Evolutionary conservation across 2,329 filamentous ascomycete species (phyloP).

Genomic region (Exserohilum turcica): DNA sequence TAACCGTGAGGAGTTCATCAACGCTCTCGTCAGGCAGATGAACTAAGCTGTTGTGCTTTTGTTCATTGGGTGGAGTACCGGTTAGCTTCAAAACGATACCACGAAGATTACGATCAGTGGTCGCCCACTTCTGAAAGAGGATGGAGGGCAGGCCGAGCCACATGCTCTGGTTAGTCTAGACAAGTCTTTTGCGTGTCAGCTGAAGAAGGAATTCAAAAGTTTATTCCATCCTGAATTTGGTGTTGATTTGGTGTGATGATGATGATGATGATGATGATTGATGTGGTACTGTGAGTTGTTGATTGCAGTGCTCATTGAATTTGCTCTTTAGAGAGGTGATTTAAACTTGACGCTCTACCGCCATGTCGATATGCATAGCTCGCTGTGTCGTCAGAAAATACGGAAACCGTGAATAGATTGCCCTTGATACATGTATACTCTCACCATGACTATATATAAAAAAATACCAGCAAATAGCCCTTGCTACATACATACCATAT

Average conservation of each 20-base stretch:
- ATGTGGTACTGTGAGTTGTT: not conserved
- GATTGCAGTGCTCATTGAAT: not conserved
- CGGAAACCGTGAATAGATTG: too few relatives aligned
- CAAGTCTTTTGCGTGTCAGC: slow-evolving; percentile 32
- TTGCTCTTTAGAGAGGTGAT: too few relatives aligned
- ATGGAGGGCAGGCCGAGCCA: slow-evolving; percentile 39
- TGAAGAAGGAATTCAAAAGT: slow-evolving; percentile 28
- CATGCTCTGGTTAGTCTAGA: slow-evolving; percentile 38
- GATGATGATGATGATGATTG: not conserved
- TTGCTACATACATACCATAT: too few relatives aligned
- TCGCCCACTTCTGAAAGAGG: slow-evolving; percentile 25
- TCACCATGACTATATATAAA: too few relatives aligned
- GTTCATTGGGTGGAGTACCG: slow-evolving; percentile 35
- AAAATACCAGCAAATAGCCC: too few relatives aligned
- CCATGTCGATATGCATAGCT: not conserved
- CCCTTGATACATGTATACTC: too few relatives aligned
- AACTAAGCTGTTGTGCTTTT: slow-evolving; percentile 67
- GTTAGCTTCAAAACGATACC: slow-evolving; percentile 36
- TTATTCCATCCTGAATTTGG: slow-evolving; percentile 16
- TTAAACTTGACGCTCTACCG: too few relatives aligned
- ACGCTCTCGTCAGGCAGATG: slow-evolving; percentile 95
- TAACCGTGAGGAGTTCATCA: slow-evolving; percentile 99
- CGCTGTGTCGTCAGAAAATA: too few relatives aligned
- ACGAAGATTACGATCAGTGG: slow-evolving; percentile 31
- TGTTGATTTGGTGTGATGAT: too few relatives aligned